Evolutionary conservation across 2,329 filamentous ascomycete genomes (phyloP), one percentile per base, ranked within the genome.

Genomic region (Aspergillus phoenicis): DNA sequence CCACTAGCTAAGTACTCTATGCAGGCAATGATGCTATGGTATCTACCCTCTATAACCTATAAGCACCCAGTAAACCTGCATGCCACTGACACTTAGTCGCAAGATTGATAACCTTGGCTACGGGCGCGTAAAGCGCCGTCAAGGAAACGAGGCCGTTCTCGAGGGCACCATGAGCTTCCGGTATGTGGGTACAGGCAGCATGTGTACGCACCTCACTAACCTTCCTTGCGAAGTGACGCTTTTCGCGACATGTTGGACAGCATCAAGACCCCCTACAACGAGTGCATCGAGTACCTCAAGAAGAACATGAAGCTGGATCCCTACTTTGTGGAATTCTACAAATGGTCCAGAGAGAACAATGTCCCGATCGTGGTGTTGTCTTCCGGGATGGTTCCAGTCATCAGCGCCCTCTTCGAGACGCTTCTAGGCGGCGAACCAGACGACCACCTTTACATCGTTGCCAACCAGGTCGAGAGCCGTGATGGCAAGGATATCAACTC

Each of bases 221-320:
- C 20, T 3, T 1, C 15, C 17, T 22, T 39, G 26, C 11, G 30
- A 63, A 86, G 85, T 56, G 91, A 96, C 74, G 87, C 89, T 49
- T 98, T 98, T 84, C 85, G 86, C 72, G 88, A 91, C 68, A 97
- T 98, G 94, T 89, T 99, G 78, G 90, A 96, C 77, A 93, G 89
- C 72, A 85, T 98, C 78, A 86, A 83, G 60, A 88, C 85, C 24
- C 92, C 94, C 5, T 97, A 91, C 78, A 83, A 90, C 71, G 81
- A 94, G 76, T 97, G 94, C 79, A 88, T 96, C 73, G 81, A 89
- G 62, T 87, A 87, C 61, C 85, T 98, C 11, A 84, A 90, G 64
- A 81, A 89, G 71, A 93, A 95, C 80, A 93, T 98, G 83, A 86
- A 89, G 74, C 85, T 98, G 52, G 95, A 99, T 79, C 91, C 93